Conservation (phyloP, 2,329 filamentous ascomycete species). For the Lachnellula subtilissima region DNA sequence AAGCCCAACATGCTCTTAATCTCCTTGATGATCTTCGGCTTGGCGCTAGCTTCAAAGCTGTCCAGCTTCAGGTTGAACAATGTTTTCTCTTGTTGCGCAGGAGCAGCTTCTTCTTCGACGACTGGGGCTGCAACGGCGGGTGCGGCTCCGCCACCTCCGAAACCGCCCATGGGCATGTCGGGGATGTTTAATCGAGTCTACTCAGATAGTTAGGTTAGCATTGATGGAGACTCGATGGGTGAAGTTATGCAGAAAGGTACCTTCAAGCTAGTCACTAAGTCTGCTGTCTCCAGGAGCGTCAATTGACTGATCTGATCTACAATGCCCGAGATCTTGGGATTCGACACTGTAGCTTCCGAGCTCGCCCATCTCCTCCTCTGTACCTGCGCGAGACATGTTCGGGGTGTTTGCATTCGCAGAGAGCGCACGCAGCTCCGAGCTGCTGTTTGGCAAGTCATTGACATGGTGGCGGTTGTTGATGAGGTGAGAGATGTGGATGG, state of each 20-base stretch:
- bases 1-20: constrained; percentile 93
- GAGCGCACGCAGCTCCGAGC: constrained; percentile 61
- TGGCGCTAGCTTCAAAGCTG: constrained; percentile 79
- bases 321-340: constrained; percentile 89
- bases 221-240: background rate
- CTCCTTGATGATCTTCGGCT: constrained; percentile 99
- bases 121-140: constrained; percentile 56
- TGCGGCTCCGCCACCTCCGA: constrained; percentile 63
- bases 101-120: constrained; percentile 83
- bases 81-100: constrained; percentile 89
- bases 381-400: constrained; percentile 43
- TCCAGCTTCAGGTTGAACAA: constrained; percentile 95
- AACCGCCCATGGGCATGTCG: constrained; percentile 91
- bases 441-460: constrained; percentile 58
- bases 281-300: constrained; percentile 94
- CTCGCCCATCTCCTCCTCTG: constrained; percentile 71
- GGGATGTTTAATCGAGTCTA: constrained; percentile 95
- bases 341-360: constrained; percentile 65
- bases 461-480: constrained; percentile 45
- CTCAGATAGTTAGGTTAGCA: constrained; percentile 15
- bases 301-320: constrained; percentile 99
- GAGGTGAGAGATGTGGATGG: constrained; percentile 5
- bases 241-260: constrained; percentile 43
- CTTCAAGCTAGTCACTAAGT: constrained; percentile 92
- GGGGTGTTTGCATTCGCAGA: constrained; percentile 49